These are phyloP conservation scores for Stromatinia cepivora DNA, from an alignment of 2,329 filamentous ascomycete species.

Conservation along the genomic window DNA sequence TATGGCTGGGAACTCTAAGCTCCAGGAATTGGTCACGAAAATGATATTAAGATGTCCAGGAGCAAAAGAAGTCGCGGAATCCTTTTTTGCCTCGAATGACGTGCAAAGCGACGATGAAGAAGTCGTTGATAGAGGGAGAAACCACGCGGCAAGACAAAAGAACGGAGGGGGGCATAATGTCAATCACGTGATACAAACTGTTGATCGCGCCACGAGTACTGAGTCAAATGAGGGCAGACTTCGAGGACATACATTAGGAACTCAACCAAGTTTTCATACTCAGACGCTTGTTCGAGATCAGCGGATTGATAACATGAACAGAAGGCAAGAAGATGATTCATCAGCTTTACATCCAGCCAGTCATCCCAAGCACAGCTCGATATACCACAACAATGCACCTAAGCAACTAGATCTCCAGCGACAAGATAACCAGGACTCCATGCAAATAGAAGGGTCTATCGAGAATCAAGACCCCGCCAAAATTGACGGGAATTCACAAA, in stretches of 20 bases:
- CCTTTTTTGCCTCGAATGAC: background rate
- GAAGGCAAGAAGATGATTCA: background rate
- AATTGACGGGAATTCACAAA: background rate
- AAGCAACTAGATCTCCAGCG: background rate
- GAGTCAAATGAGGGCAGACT: background rate
- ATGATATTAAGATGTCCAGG: constrained; percentile 13
- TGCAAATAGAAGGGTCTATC: background rate
- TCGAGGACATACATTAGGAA: no score
- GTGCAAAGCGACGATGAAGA: background rate
- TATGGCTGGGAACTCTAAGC: background rate
- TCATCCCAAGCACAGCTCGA: background rate
- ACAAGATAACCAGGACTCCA: no score
- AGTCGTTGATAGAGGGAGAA: background rate
- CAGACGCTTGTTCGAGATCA: no score
- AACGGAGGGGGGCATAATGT: background rate
- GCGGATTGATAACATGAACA: no score
- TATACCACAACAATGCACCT: background rate
- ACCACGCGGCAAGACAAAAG: background rate
- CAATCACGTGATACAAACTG: background rate
- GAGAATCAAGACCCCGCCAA: background rate
- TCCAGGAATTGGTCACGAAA: constrained; percentile 5
- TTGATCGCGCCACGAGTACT: no score
- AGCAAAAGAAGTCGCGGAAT: constrained; percentile 4
- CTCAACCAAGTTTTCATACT: background rate
- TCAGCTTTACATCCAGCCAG: background rate